Conservation (phyloP, 2,329 filamentous ascomycete genomes). For the Colletotrichum salicis region DNA sequence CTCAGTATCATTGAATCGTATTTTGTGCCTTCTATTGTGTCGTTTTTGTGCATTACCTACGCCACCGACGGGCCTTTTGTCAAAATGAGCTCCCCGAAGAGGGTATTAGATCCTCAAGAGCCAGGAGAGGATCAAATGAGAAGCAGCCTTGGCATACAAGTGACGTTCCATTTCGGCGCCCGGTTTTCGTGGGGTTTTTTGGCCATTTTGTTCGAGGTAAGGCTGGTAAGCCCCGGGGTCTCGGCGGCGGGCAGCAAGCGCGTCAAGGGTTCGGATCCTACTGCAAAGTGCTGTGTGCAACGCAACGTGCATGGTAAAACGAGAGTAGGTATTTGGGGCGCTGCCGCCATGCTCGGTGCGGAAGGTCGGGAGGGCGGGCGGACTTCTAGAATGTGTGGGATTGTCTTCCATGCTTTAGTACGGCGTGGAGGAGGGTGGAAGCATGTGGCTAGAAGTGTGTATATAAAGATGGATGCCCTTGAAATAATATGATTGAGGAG, state of each 20-base stretch:
- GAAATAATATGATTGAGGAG: background rate
- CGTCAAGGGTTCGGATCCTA: background rate
- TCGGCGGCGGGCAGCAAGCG: background rate
- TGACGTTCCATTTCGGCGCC: background rate
- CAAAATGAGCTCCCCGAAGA: background rate
- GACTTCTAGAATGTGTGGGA: background rate
- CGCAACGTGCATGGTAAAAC: background rate
- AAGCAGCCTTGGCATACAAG: background rate
- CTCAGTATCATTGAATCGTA: too few relatives aligned
- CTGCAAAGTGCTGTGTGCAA: background rate
- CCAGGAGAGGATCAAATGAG: background rate
- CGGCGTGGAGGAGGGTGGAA: background rate
- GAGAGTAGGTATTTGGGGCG: background rate
- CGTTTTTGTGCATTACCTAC: background rate
- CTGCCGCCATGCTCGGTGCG: slow-evolving; percentile 5
- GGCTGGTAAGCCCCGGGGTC: background rate
- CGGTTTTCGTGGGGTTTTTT: background rate
- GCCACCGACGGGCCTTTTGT: background rate
- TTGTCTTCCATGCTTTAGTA: background rate
- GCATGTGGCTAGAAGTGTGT: background rate
- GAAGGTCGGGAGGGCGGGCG: slow-evolving; percentile 1
- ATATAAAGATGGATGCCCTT: background rate
- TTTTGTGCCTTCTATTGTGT: too few relatives aligned
- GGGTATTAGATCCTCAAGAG: background rate
- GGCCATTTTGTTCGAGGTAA: background rate